phyloP scores from a whole-genome alignment of 2,329 filamentous ascomycete species.

The Macrophomina pseudophaseolina region DNA sequence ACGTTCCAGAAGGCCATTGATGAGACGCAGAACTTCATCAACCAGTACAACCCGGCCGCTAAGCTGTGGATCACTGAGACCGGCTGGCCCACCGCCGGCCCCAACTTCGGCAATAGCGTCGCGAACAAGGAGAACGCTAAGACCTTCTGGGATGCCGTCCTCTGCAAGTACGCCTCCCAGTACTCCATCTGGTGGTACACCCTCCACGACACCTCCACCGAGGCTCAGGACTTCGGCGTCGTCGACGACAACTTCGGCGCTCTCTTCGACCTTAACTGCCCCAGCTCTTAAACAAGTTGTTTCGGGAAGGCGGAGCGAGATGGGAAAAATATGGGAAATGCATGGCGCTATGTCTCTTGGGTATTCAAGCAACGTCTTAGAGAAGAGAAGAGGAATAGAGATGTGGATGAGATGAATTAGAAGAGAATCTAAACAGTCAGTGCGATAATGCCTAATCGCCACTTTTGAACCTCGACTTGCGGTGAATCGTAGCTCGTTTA shows the following conservation, averaged over 20 bases:
- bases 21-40: conserved; percentile 38
- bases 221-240: conserved; percentile 27
- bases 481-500: neutral
- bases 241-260: conserved; percentile 27
- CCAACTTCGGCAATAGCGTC: conserved; percentile 24
- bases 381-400: neutral
- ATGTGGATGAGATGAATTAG: neutral
- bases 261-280: conserved; percentile 28
- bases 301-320: neutral
- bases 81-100: conserved; percentile 27
- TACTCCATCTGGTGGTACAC: conserved; percentile 31
- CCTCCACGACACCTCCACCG: conserved; percentile 26
- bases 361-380: neutral
- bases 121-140: conserved; percentile 25
- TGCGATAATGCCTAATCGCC: conserved; percentile 10
- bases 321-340: neutral
- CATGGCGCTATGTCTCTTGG: conserved; percentile 14
- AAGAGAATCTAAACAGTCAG: neutral
- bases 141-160: conserved; percentile 29
- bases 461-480: neutral
- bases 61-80: conserved; percentile 45
- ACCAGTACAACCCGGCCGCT: conserved; percentile 35
- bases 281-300: neutral
- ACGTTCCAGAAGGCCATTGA: conserved; percentile 38
- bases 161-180: conserved; percentile 26